Evolutionary conservation across 148 eudicot species (phyloP).

Genomic region (Camellia japonica): DNA sequence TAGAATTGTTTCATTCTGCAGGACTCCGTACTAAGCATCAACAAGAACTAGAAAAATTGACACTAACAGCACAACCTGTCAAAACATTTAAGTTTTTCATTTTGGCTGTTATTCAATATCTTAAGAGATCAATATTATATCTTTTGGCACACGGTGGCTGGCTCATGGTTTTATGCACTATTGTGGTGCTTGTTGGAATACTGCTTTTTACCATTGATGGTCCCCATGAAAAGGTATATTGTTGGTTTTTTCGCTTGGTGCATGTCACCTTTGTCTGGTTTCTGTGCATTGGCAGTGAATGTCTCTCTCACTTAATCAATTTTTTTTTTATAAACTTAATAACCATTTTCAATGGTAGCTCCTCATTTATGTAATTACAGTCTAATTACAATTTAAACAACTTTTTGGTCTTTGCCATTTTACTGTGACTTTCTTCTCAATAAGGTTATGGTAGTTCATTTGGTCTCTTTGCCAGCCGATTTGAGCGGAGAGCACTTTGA

Average conservation of each 20-base stretch:
- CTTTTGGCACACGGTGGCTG: constrained; percentile 64
- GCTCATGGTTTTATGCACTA: constrained; percentile 47
- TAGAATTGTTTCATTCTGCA: constrained; percentile 31
- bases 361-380: not conserved
- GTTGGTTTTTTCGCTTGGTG: not conserved
- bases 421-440: not conserved
- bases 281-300: not conserved
- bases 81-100: constrained; percentile 70
- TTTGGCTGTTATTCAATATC: constrained; percentile 58
- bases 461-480: not conserved
- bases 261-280: not conserved
- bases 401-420: not conserved
- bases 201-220: constrained; percentile 59
- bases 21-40: constrained; percentile 67
- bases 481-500: not conserved
- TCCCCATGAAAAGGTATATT: constrained; percentile 79
- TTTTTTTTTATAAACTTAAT: not conserved
- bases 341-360: not conserved
- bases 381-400: not conserved
- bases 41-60: constrained; percentile 68
- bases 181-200: constrained; percentile 37
- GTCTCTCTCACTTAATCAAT: not conserved
- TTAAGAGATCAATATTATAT: constrained; percentile 51
- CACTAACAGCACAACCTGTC: constrained; percentile 67
- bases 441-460: not conserved